A percentile compares a stretch with the other conserved stretches of the same genome.
These are phyloP conservation scores for Paspalum vaginatum DNA, from an alignment of 176 grass and related monocot genomes.

Conservation along the genomic window DNA sequence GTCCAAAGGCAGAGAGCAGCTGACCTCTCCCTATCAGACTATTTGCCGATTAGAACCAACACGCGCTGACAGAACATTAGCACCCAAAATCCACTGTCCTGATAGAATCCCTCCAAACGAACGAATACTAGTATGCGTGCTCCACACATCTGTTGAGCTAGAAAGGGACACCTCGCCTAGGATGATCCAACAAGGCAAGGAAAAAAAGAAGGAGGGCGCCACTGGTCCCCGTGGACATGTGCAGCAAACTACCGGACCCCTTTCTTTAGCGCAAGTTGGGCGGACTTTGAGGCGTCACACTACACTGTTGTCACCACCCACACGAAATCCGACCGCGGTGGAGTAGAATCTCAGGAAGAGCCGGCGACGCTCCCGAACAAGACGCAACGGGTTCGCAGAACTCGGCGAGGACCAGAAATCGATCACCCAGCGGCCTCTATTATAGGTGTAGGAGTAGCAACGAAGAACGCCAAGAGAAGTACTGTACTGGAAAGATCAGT, in stretches of 20 bases:
- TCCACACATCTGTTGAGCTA: neutral
- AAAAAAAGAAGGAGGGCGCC: neutral
- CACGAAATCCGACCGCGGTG: slow-evolving; percentile 10
- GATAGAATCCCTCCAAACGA: neutral
- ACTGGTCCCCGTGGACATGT: slow-evolving; percentile 24
- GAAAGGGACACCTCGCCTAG: neutral
- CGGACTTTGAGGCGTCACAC: neutral
- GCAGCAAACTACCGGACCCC: slow-evolving; percentile 27
- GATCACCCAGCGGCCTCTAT: neutral
- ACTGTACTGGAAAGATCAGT: neutral
- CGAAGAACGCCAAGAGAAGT: neutral
- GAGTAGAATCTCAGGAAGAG: slow-evolving; percentile 9
- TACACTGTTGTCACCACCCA: neutral
- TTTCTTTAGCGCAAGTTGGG: slow-evolving; percentile 35
- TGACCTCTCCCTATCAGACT: neutral
- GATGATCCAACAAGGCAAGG: slow-evolving; percentile 8
- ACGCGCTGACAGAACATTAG: neutral
- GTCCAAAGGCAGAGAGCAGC: neutral
- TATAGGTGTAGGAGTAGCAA: neutral
- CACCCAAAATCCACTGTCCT: neutral
- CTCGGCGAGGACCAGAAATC: neutral
- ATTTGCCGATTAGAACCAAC: neutral
- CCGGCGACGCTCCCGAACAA: neutral
- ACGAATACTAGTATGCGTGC: neutral
- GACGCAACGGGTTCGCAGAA: neutral